Percentiles rank a stretch among this genome's conserved stretches.
These are phyloP conservation scores for Hordeum pubiflorum DNA, from an alignment of 202 grass and related monocot species.

Conservation along the genomic window DNA sequence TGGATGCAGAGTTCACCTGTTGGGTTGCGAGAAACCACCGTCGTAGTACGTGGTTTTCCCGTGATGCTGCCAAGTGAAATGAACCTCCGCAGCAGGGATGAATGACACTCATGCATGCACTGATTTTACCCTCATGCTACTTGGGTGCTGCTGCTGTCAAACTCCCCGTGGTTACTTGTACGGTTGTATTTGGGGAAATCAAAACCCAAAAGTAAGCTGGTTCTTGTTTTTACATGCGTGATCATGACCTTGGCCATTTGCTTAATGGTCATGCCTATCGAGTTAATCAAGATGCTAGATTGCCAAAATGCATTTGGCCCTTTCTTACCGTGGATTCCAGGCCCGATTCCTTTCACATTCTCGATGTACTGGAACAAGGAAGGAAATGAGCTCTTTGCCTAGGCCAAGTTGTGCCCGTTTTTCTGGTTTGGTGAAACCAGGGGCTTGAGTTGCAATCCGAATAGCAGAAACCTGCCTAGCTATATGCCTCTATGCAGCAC, in stretches of 20 bases:
- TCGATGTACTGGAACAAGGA: background rate
- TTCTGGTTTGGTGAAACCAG: constrained; percentile 39
- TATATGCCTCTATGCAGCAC: too few relatives aligned
- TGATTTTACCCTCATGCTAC: background rate
- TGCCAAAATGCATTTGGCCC: constrained; percentile 15
- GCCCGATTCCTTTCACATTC: constrained; percentile 40
- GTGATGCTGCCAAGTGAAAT: constrained; percentile 22
- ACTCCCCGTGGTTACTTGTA: constrained; percentile 15
- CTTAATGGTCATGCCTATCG: background rate
- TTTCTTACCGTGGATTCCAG: constrained; percentile 19
- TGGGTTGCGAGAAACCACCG: too few relatives aligned
- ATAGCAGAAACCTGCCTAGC: background rate
- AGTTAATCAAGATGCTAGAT: background rate
- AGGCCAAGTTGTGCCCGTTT: background rate
- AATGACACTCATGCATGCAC: background rate
- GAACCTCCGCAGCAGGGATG: background rate
- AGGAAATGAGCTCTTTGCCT: background rate
- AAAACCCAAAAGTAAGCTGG: background rate
- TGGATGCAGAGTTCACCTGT: too few relatives aligned
- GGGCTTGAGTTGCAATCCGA: constrained; percentile 18
- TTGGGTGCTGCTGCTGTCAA: background rate
- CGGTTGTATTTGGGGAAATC: background rate
- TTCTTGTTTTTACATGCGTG: constrained; percentile 8
- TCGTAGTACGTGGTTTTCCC: background rate
- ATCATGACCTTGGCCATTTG: background rate